These are phyloP conservation scores for Exophiala lecanii-corni DNA, from an alignment of 2,329 filamentous ascomycete species.

Conservation along the genomic window DNA sequence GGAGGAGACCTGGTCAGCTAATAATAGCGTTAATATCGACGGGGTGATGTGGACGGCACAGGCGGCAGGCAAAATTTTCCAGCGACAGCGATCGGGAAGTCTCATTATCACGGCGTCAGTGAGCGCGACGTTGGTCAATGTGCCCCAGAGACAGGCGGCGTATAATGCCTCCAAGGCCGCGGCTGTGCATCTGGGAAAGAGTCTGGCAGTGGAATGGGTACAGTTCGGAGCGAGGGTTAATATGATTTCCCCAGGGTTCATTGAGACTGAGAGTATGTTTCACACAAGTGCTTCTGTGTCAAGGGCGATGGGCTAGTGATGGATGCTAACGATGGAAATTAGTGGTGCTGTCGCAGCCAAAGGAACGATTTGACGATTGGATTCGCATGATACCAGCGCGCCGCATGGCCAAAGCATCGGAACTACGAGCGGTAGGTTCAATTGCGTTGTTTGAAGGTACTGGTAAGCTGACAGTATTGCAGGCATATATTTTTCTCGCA, in stretches of 20 bases:
- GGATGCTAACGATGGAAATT: no score
- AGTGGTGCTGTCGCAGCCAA: no score
- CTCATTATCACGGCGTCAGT: slow-evolving; percentile 52
- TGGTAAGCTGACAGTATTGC: no score
- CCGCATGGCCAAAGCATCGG: no score
- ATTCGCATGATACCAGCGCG: no score
- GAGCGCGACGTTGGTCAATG: slow-evolving; percentile 49
- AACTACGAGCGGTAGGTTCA: no score
- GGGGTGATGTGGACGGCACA: slow-evolving; percentile 44
- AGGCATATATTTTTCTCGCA: no score
- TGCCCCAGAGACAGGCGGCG: slow-evolving; percentile 47
- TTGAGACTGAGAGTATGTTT: slow-evolving; percentile 40
- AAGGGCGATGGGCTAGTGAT: no score
- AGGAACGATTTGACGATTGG: no score
- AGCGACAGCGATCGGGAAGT: slow-evolving; percentile 43
- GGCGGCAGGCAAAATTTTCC: slow-evolving; percentile 43
- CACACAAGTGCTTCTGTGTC: no score
- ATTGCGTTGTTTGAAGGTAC: no score
- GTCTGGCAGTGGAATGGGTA: slow-evolving; percentile 36
- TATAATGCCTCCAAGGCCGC: slow-evolving; percentile 37
- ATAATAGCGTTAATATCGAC: slow-evolving; percentile 54
- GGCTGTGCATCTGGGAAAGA: slow-evolving; percentile 36
- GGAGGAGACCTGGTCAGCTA: slow-evolving; percentile 47
- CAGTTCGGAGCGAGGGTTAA: slow-evolving; percentile 38
- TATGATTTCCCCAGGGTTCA: slow-evolving; percentile 37